A percentile compares a stretch with the other conserved stretches of the same genome.
phyloP scores from a whole-genome alignment of 129 eudicot genomes.

The Flaveria sonorensis region DNA sequence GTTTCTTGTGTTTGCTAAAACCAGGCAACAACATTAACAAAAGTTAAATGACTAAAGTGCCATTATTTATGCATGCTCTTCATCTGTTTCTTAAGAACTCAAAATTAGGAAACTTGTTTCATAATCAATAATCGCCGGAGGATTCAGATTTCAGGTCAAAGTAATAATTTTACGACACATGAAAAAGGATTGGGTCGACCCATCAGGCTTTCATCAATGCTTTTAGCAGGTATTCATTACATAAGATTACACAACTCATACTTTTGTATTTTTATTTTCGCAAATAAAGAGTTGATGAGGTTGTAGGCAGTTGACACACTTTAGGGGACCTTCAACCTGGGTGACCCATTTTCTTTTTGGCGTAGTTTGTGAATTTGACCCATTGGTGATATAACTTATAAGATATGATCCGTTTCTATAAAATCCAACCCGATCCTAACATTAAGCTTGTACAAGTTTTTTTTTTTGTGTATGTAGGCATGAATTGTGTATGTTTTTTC shows the following conservation, averaged over 20 bases:
- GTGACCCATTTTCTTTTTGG: constrained; percentile 10
- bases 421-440: constrained; percentile 37
- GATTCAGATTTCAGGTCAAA: not conserved
- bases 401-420: not conserved
- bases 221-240: no score
- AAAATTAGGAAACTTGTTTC: not conserved
- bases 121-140: not conserved
- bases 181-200: no score
- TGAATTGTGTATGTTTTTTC: not conserved
- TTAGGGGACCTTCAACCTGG: not conserved
- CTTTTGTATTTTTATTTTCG: no score
- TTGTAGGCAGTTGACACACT: no score
- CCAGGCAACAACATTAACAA: not conserved
- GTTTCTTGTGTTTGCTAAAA: not conserved
- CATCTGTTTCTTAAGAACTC: not conserved
- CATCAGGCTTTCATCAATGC: no score
- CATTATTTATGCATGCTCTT: not conserved
- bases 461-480: not conserved
- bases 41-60: not conserved
- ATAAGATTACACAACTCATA: no score
- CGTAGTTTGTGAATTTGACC: constrained; percentile 8
- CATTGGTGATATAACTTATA: not conserved
- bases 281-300: no score
- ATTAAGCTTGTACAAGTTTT: not conserved
- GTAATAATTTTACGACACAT: no score